Conservation (phyloP, 2,329 filamentous ascomycete genomes). For the Aspergillus melleus region DNA sequence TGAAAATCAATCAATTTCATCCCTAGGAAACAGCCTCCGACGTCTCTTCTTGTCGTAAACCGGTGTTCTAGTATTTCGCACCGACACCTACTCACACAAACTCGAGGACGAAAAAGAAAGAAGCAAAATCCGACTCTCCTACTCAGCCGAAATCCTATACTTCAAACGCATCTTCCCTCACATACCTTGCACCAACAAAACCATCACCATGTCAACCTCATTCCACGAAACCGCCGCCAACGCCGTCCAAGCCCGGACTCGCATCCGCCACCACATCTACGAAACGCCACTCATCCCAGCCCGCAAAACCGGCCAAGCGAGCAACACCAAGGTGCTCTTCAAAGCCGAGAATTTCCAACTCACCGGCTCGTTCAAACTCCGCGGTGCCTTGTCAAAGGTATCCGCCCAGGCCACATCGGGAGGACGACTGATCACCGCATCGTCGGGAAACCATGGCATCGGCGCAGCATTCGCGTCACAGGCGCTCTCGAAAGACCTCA, state of each 20-base stretch:
- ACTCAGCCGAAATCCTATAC: too few relatives aligned
- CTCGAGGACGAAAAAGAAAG: too few relatives aligned
- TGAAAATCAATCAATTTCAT: too few relatives aligned
- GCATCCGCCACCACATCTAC: constrained; percentile 6
- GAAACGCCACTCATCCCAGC: constrained; percentile 1
- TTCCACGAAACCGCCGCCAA: background rate
- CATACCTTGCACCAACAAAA: background rate
- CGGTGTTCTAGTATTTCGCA: too few relatives aligned
- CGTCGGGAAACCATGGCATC: background rate
- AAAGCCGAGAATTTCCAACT: constrained; percentile 5
- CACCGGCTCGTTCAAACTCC: constrained; percentile 3
- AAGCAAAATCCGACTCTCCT: too few relatives aligned
- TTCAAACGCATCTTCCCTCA: too few relatives aligned
- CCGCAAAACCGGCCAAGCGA: background rate
- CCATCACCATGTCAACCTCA: background rate
- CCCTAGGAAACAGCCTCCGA: too few relatives aligned
- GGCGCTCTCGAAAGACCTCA: background rate
- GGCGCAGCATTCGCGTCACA: background rate
- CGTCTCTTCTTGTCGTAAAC: too few relatives aligned
- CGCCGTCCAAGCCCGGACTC: background rate
- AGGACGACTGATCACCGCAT: background rate
- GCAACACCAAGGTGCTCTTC: background rate
- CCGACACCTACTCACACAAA: too few relatives aligned
- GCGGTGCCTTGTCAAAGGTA: constrained; percentile 3
- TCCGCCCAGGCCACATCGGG: background rate